These are phyloP conservation scores for Ophiognomonia clavigignenti-juglandacearum DNA, from an alignment of 2,329 filamentous ascomycete species.

Conservation along the genomic window DNA sequence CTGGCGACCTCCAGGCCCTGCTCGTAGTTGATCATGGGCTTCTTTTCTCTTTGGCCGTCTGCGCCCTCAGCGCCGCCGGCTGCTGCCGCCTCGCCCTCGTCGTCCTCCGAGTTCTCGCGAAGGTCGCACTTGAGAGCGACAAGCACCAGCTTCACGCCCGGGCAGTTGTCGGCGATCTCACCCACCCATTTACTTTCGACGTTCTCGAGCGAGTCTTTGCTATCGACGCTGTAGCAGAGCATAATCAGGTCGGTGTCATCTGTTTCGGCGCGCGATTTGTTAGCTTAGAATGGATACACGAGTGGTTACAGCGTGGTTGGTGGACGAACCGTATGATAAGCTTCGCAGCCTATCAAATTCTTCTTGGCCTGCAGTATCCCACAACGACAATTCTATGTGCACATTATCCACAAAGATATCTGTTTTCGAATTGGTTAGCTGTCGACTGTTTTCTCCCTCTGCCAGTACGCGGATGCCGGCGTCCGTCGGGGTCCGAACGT, in stretches of 20 bases:
- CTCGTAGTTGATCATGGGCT: conserved; percentile 81
- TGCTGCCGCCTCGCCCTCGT: conserved; percentile 52
- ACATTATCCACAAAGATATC: conserved; percentile 98
- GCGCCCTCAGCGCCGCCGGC: conserved; percentile 33
- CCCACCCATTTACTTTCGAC: conserved; percentile 98
- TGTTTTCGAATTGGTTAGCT: conserved; percentile 29
- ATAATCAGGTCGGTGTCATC: conserved; percentile 95
- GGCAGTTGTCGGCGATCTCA: conserved; percentile 97
- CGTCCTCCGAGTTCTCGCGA: conserved; percentile 69
- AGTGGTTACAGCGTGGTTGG: not conserved
- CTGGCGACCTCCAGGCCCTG: conserved; percentile 87
- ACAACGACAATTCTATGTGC: conserved; percentile 94
- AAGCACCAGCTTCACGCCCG: conserved; percentile 88
- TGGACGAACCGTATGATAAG: conserved; percentile 72
- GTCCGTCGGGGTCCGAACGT: conserved; percentile 27
- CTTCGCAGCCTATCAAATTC: conserved; percentile 96
- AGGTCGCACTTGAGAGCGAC: conserved; percentile 97
- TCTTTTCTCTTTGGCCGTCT: conserved; percentile 46
- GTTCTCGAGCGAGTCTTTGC: conserved; percentile 94
- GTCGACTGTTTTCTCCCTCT: not conserved
- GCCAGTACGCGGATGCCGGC: not conserved
- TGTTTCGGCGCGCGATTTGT: conserved; percentile 23
- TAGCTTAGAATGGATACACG: conserved; percentile 7
- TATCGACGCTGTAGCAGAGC: conserved; percentile 98
- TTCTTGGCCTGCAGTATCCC: conserved; percentile 98